Percentiles rank a stretch among this genome's conserved stretches.
Conservation (phyloP, 140 eudicot genomes). For the Ambrosia hybrid region DNA sequence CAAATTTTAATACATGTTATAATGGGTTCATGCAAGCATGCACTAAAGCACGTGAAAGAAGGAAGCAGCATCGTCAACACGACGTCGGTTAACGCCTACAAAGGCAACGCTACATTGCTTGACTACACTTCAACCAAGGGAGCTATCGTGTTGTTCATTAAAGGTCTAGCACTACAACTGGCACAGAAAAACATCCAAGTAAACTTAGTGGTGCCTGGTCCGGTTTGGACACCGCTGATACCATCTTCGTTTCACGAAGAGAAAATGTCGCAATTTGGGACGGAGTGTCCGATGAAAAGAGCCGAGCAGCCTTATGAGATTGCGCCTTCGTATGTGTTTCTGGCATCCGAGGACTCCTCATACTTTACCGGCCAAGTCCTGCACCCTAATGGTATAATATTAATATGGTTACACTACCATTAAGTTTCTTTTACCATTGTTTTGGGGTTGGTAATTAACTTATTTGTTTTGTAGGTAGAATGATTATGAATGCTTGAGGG, state of each 20-base stretch:
- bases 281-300: conserved; percentile 55
- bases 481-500: conserved; percentile 44
- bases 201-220: conserved; percentile 68
- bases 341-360: no score
- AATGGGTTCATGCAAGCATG: conserved; percentile 47
- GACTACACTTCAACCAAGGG: no score
- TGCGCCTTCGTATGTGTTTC: conserved; percentile 55
- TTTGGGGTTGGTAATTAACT: no score
- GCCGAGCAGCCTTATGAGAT: conserved; percentile 66
- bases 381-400: no score
- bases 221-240: conserved; percentile 62
- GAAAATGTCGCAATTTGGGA: conserved; percentile 35
- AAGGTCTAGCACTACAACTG: no score
- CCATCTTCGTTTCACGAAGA: conserved; percentile 43
- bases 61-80: conserved; percentile 76
- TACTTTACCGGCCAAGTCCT: no score
- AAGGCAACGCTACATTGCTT: conserved; percentile 59
- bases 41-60: conserved; percentile 83
- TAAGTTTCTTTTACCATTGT: no score
- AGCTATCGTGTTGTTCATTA: no score
- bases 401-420: no score
- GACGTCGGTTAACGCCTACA: conserved; percentile 84
- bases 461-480: conserved; percentile 43
- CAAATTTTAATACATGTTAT: no score
- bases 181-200: no score